Base-by-base conservation (phyloP, 2,329 filamentous ascomycete genomes). In the Colletotrichum spaethianum region DNA sequence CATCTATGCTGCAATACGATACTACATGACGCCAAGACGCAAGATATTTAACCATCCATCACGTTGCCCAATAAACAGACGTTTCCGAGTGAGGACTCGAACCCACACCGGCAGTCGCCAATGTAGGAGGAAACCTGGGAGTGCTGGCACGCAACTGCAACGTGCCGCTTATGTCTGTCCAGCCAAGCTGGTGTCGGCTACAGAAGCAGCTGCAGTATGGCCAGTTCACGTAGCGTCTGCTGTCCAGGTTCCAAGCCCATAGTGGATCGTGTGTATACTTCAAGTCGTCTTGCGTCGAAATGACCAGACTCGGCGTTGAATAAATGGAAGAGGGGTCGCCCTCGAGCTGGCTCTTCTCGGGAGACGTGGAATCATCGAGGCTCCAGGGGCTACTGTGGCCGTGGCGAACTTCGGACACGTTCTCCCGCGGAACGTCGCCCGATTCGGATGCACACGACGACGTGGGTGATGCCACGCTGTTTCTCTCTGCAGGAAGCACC, bases 131-230 rank as follows among this genome's bases (percentile, higher is more conserved):
- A 46, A 8, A 33, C 1, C 14, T 20, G 11, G 14, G 38, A 14
- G 36, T 5, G 16, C 28, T 55, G 14, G 62, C 7, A 38, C 16
- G 55, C 14, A 26, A 16, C 7, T 46, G 52, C 7, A 38, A 46
- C 12, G 16, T 66, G 23, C 36, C 4, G 38, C n/a, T 11, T 3
- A 66, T 5, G 9, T 26, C 42, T 66, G 20, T 31, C 42, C 8
- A 59, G 57, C 6, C 9, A 57, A 57, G 11, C 6, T 31, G 9
- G 20, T 57, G 18, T 36, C 14, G 2, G 52, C 8, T 28, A 48
- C 20, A 59, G 28, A 40, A 9, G 42, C 12, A 66, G 42, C 42
- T 66, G 12, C 14, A 66, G n/a, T 59, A 66, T 31, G 53, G 63
- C 42, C 14, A 66, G 63, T 66, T 16, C 1, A 59, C 0, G 9